Percentiles rank a stretch among this genome's conserved stretches.
Conservation (phyloP, 495 filamentous ascomycete species). For the Penicillium soppii region DNA sequence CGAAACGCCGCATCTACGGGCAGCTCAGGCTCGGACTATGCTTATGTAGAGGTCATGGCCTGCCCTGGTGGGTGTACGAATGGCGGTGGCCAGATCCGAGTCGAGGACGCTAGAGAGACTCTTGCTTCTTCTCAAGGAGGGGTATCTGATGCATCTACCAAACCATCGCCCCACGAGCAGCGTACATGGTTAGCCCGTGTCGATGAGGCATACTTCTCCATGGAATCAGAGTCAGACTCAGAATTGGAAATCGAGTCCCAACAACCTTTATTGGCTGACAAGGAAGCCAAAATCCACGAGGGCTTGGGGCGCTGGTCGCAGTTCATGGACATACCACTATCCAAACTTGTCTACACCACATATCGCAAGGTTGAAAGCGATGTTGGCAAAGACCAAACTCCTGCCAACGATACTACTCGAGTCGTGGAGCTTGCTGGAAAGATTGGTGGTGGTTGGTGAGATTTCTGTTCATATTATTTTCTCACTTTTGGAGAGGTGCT, state of each 20-base stretch:
- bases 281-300: slow-evolving; percentile 44
- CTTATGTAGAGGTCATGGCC: slow-evolving; percentile 97
- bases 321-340: slow-evolving; percentile 65
- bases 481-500: not conserved
- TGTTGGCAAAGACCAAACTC: slow-evolving; percentile 71
- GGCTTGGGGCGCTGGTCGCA: slow-evolving; percentile 71
- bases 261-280: slow-evolving; percentile 23
- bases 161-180: slow-evolving; percentile 69
- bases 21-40: slow-evolving; percentile 60
- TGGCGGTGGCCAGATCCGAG: slow-evolving; percentile 91
- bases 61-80: slow-evolving; percentile 98
- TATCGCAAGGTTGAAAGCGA: slow-evolving; percentile 93
- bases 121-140: slow-evolving; percentile 15
- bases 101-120: slow-evolving; percentile 62
- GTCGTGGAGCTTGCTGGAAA: slow-evolving; percentile 89
- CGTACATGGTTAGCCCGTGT: slow-evolving; percentile 82
- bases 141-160: slow-evolving; percentile 31
- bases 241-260: slow-evolving; percentile 14
- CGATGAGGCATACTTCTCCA: slow-evolving; percentile 94
- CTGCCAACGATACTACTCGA: slow-evolving; percentile 63
- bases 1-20: slow-evolving; percentile 27
- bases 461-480: not conserved
- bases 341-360: slow-evolving; percentile 76
- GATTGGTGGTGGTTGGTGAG: slow-evolving; percentile 91
- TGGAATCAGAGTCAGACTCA: slow-evolving; percentile 55